A percentile compares a stretch with the other conserved stretches of the same genome.
These are phyloP conservation scores for Aquanectria penicillioides DNA, from an alignment of 2,329 filamentous ascomycete species.

Conservation along the genomic window DNA sequence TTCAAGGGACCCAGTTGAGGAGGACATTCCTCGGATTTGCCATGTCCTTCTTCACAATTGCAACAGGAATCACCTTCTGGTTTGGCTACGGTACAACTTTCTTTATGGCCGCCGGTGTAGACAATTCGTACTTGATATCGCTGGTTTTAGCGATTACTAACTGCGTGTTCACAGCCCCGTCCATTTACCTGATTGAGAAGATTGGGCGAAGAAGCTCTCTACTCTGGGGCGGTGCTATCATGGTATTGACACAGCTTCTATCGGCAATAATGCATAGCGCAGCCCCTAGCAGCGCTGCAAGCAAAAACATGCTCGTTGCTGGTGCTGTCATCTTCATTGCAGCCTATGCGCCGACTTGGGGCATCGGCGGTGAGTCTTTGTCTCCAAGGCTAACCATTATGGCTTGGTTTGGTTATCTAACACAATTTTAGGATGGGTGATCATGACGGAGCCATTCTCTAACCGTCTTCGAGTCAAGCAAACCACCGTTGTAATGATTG, in stretches of 20 bases:
- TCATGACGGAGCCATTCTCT: not conserved
- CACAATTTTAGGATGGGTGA: not conserved
- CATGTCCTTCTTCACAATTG: conserved; percentile 6
- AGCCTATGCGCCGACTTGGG: not conserved
- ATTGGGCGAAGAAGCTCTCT: not conserved
- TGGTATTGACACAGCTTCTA: not conserved
- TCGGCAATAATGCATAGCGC: not conserved
- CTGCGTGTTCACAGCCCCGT: not conserved
- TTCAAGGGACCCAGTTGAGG: not conserved
- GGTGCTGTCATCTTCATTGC: not conserved
- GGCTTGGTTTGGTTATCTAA: too few species aligned
- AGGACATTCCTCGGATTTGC: not conserved
- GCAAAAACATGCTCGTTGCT: not conserved
- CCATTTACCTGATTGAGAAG: not conserved
- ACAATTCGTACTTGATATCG: not conserved
- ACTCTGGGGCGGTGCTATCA: not conserved
- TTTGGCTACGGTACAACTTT: not conserved
- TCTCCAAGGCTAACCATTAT: not conserved
- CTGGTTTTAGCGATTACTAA: not conserved
- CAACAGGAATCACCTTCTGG: not conserved
- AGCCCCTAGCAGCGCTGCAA: not conserved
- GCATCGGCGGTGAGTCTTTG: not conserved
- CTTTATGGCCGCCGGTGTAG: not conserved
- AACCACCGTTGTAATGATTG: not conserved
- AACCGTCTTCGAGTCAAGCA: not conserved